phyloP scores from a whole-genome alignment of 208 protist species.

The Wallacemonas sp. region DNA sequence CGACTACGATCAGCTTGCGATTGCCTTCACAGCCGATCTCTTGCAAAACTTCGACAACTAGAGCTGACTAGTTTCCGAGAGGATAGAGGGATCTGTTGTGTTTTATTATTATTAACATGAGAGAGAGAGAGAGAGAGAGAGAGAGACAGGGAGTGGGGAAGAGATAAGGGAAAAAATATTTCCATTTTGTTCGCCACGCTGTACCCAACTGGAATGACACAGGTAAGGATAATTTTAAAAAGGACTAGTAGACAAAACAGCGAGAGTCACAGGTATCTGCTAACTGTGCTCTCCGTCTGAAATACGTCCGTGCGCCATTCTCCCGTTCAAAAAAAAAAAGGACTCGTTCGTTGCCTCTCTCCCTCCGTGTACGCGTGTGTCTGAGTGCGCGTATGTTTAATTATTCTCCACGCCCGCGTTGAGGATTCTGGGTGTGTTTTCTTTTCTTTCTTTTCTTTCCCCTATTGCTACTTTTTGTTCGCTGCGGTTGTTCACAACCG shows the following conservation, averaged over 20 bases:
- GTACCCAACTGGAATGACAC: no score
- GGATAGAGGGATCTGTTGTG: no score
- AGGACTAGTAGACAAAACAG: no score
- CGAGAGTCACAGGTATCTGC: neutral
- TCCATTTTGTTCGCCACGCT: no score
- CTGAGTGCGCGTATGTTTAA: no score
- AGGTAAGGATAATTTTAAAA: no score
- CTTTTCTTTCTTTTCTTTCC: neutral
- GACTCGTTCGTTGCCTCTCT: slow-evolving; percentile 17
- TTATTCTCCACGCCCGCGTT: neutral
- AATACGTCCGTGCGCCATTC: neutral
- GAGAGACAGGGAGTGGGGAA: no score
- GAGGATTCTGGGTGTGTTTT: neutral
- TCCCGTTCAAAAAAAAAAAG: no score
- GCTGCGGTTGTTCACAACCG: no score
- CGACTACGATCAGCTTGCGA: slow-evolving; percentile 36
- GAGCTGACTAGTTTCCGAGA: neutral
- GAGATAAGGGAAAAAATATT: no score
- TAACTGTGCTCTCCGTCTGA: neutral
- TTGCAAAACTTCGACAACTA: slow-evolving; percentile 42
- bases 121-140: neutral
- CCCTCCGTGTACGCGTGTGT: slow-evolving; percentile 8
- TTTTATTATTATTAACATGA: no score
- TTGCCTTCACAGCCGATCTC: slow-evolving; percentile 37
- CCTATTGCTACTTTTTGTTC: no score